Percentiles rank a stretch among this genome's conserved stretches.
Evolutionary conservation across 148 eudicot genomes (phyloP).

Genomic region (Arctostaphylos glauca): DNA sequence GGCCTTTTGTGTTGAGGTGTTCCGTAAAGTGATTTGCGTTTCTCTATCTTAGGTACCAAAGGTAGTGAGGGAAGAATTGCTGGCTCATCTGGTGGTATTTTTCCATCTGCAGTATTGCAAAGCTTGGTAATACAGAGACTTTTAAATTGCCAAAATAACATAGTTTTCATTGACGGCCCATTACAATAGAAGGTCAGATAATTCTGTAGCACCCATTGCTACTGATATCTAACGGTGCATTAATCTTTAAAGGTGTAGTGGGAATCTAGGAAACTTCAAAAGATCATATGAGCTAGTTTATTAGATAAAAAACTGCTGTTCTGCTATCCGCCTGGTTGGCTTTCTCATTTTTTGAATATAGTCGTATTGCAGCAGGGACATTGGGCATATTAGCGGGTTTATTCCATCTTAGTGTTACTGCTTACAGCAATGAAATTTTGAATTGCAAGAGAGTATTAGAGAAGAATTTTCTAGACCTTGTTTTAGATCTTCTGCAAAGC

Average conservation of each 20-base stretch:
- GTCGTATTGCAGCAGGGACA: too few relatives aligned
- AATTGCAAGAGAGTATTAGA: conserved; percentile 10
- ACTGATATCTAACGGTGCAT: conserved; percentile 8
- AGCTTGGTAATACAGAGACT: neutral
- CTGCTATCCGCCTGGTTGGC: too few relatives aligned
- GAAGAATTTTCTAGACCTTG: conserved; percentile 56
- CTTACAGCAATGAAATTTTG: neutral
- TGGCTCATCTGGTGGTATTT: conserved; percentile 84
- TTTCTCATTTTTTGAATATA: too few relatives aligned
- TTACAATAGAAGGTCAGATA: neutral
- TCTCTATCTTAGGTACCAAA: conserved; percentile 74
- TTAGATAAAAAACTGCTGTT: too few relatives aligned
- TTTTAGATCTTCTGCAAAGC: conserved; percentile 93
- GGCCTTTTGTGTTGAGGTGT: conserved; percentile 71
- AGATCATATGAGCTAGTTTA: neutral
- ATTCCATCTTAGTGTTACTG: too few relatives aligned
- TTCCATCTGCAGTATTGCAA: conserved; percentile 69
- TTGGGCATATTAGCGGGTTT: too few relatives aligned
- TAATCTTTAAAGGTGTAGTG: neutral
- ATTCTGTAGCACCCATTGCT: neutral
- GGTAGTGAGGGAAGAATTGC: conserved; percentile 84
- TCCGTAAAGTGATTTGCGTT: conserved; percentile 52
- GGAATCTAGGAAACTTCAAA: neutral
- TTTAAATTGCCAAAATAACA: neutral
- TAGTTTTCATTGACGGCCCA: neutral